A percentile compares a stretch with the other conserved stretches of the same genome.
phyloP scores from a whole-genome alignment of 768 basidiomycete genomes.

The Xerocomellus chrysenteron region DNA sequence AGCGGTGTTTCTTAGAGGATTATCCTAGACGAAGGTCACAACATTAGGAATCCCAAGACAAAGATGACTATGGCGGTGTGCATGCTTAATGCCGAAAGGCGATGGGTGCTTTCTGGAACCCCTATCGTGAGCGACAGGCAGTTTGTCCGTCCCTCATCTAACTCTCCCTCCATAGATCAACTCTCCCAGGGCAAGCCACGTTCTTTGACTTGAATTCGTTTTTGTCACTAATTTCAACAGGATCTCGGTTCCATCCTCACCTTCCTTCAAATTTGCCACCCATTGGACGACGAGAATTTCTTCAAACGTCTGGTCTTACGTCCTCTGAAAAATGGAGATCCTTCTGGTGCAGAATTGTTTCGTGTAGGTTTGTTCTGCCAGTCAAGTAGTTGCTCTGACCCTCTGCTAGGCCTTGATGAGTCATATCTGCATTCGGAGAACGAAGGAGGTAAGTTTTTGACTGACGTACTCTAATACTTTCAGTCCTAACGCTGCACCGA shows the following conservation, averaged over 20 bases:
- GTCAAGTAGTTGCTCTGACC: background rate
- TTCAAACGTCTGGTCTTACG: slow-evolving; percentile 78
- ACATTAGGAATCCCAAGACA: slow-evolving; percentile 80
- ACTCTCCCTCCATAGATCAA: slow-evolving; percentile 55
- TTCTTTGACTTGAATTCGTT: background rate
- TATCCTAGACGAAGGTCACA: slow-evolving; percentile 88
- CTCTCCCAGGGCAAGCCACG: slow-evolving; percentile 56
- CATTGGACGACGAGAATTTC: slow-evolving; percentile 79
- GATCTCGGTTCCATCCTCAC: slow-evolving; percentile 85
- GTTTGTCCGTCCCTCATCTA: background rate
- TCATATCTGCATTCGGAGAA: slow-evolving; percentile 75
- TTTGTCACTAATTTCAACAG: slow-evolving; percentile 34
- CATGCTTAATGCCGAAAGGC: slow-evolving; percentile 62
- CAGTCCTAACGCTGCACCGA: slow-evolving; percentile 18
- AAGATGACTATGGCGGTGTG: slow-evolving; percentile 76
- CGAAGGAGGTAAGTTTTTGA: slow-evolving; percentile 62
- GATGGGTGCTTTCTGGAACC: slow-evolving; percentile 83
- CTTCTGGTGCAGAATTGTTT: slow-evolving; percentile 67
- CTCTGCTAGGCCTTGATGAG: slow-evolving; percentile 65
- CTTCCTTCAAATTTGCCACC: slow-evolving; percentile 83
- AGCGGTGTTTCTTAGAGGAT: slow-evolving; percentile 49
- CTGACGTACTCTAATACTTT: background rate
- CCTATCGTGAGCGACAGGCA: slow-evolving; percentile 67
- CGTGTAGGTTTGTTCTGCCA: slow-evolving; percentile 43
- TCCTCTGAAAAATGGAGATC: slow-evolving; percentile 69